Conservation (phyloP, 495 filamentous ascomycete species). For the Physcia stellaris region DNA sequence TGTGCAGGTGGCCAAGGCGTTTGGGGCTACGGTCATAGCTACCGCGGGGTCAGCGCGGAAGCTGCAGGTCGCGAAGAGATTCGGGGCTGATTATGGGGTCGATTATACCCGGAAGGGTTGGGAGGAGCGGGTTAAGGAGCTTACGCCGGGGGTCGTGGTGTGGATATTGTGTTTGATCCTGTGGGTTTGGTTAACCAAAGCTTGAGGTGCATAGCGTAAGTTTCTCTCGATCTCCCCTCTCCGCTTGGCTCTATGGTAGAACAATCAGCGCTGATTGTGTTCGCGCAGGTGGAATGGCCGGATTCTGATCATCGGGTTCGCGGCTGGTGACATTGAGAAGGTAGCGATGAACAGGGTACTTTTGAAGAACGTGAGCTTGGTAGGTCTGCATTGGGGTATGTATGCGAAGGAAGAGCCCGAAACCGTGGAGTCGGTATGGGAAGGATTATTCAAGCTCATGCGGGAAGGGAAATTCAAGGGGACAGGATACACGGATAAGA, state of each 20-base stretch:
- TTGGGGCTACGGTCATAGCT: slow-evolving; percentile 79
- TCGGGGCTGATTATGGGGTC: slow-evolving; percentile 72
- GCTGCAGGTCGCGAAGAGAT: slow-evolving; percentile 59
- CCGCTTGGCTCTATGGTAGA: too few relatives aligned
- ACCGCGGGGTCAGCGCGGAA: slow-evolving; percentile 71
- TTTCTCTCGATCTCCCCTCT: not conserved
- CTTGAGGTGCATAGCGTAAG: slow-evolving; percentile 65
- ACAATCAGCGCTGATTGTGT: too few relatives aligned
- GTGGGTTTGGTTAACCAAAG: slow-evolving; percentile 74
- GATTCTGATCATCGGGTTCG: slow-evolving; percentile 80
- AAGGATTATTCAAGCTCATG: slow-evolving; percentile 65
- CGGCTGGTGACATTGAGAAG: slow-evolving; percentile 80
- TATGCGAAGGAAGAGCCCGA: slow-evolving; percentile 63
- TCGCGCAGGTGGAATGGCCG: slow-evolving; percentile 90
- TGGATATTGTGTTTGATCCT: slow-evolving; percentile 84
- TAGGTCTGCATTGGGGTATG: slow-evolving; percentile 84
- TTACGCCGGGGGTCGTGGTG: slow-evolving; percentile 62
- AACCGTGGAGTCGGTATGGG: slow-evolving; percentile 62
- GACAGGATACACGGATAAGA: slow-evolving; percentile 69
- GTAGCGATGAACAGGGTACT: slow-evolving; percentile 82
- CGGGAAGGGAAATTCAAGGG: slow-evolving; percentile 63
- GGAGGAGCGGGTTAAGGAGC: slow-evolving; percentile 63
- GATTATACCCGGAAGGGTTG: slow-evolving; percentile 55
- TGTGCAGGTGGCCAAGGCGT: slow-evolving; percentile 85
- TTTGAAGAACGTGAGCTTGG: slow-evolving; percentile 84